phyloP scores from a whole-genome alignment of 257 asterid genomes.

The Solanum sitiens region DNA sequence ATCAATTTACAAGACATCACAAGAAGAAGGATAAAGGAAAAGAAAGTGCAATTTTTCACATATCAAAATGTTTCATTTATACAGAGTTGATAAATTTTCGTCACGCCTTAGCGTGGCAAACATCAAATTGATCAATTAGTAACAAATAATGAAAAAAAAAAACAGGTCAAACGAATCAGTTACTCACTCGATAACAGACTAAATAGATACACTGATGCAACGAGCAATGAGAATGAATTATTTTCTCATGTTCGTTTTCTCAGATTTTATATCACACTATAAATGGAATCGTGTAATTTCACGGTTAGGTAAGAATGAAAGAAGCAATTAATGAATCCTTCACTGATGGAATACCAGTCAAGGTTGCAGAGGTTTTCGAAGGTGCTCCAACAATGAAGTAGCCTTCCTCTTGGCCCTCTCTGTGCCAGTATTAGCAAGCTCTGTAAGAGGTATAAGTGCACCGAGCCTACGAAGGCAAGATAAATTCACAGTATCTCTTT shows the following conservation, averaged over 20 bases:
- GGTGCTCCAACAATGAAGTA: conserved; percentile 63
- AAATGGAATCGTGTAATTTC: conserved; percentile 18
- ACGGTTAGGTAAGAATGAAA: conserved; percentile 7
- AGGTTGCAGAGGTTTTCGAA: conserved; percentile 32
- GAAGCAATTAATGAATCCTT: neutral
- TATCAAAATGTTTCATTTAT: neutral
- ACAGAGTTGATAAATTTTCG: neutral
- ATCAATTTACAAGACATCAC: neutral
- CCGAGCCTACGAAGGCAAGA: conserved; percentile 71
- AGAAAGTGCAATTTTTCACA: neutral
- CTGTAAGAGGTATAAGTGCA: conserved; percentile 59
- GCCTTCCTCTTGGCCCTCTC: conserved; percentile 92
- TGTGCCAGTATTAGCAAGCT: conserved; percentile 68
- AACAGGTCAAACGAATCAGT: neutral
- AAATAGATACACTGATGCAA: conserved; percentile 13
- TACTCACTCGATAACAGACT: neutral
- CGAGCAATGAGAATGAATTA: conserved; percentile 20
- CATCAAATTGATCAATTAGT: neutral
- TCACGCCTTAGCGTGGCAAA: neutral
- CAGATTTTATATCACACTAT: conserved; percentile 20
- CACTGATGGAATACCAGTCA: neutral
- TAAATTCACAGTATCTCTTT: conserved; percentile 57
- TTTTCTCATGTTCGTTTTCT: conserved; percentile 24
- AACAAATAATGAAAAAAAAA: neutral
- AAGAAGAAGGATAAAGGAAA: neutral